Evolutionary conservation across 2,329 filamentous ascomycete genomes (phyloP).

Genomic region (Fusarium sacchari): DNA sequence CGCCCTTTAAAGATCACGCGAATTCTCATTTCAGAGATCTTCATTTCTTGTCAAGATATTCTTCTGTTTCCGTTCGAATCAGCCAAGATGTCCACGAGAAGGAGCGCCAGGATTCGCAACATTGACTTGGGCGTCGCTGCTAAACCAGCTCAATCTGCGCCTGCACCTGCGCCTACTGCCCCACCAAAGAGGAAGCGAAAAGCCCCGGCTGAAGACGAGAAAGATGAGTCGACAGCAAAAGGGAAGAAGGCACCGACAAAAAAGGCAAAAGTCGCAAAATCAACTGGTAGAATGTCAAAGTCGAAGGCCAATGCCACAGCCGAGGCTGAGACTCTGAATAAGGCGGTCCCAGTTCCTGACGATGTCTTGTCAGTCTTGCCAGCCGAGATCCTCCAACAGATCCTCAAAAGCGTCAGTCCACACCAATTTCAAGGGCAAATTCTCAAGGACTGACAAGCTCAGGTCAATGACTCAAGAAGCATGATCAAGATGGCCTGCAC

Average conservation of each 20-base stretch:
- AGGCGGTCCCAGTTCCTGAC: neutral
- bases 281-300: accelerated
- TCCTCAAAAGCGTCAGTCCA: neutral
- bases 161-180: neutral
- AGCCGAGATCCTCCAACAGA: neutral
- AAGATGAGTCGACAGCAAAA: neutral
- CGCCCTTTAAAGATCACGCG: neutral
- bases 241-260: neutral
- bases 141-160: neutral
- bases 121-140: neutral
- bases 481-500: constrained; percentile 11
- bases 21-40: too few species aligned
- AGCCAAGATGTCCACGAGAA: neutral
- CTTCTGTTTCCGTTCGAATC: accelerated
- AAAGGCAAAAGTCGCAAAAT: neutral
- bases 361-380: constrained; percentile 4
- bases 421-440: accelerated
- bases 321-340: accelerated
- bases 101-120: neutral
- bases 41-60: neutral
- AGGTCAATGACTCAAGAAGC: neutral
- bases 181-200: neutral
- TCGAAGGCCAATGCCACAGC: accelerated
- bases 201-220: neutral
- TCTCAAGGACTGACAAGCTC: neutral